phyloP scores from a whole-genome alignment of 2,329 filamentous ascomycete species.

The Cyanodermella asteris region DNA sequence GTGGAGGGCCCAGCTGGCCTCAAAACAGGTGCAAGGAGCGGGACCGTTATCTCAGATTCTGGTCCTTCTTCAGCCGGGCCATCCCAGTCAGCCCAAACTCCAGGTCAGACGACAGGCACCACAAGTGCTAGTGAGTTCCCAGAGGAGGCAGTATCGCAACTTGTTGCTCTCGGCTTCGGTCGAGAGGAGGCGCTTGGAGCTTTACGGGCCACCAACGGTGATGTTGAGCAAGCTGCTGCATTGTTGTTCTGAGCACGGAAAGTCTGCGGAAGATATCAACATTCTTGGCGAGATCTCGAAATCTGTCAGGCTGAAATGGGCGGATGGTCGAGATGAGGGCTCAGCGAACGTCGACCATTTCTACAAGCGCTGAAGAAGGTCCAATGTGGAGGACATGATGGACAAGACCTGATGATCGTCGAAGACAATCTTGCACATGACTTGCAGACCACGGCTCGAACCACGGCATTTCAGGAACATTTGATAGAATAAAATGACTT shows the following conservation, averaged over 20 bases:
- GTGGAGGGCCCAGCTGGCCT: constrained; percentile 75
- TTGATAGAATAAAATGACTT: too few species aligned
- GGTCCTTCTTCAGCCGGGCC: constrained; percentile 6
- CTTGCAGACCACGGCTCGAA: too few species aligned
- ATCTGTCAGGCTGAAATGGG: too few species aligned
- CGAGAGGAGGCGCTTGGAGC: constrained; percentile 57
- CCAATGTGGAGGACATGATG: too few species aligned
- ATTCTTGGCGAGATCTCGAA: too few species aligned
- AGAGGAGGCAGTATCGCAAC: constrained; percentile 49
- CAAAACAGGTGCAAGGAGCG: constrained; percentile 62
- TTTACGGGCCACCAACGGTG: constrained; percentile 60
- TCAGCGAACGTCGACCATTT: too few species aligned
- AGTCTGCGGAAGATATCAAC: background rate
- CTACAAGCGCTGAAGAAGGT: too few species aligned
- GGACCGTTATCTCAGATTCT: constrained; percentile 37
- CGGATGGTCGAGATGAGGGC: too few species aligned
- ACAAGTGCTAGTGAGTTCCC: constrained; percentile 19
- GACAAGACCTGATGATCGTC: too few species aligned
- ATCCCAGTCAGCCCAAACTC: constrained; percentile 7
- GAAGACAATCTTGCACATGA: too few species aligned
- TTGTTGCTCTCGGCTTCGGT: constrained; percentile 58
- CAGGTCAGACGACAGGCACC: constrained; percentile 10
- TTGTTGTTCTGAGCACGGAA: constrained; percentile 35
- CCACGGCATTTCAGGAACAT: too few species aligned
- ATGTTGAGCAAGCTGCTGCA: constrained; percentile 72